These are phyloP conservation scores for Sarocladiaceae sp. DNA, from an alignment of 2,329 filamentous ascomycete species.

Conservation along the genomic window DNA sequence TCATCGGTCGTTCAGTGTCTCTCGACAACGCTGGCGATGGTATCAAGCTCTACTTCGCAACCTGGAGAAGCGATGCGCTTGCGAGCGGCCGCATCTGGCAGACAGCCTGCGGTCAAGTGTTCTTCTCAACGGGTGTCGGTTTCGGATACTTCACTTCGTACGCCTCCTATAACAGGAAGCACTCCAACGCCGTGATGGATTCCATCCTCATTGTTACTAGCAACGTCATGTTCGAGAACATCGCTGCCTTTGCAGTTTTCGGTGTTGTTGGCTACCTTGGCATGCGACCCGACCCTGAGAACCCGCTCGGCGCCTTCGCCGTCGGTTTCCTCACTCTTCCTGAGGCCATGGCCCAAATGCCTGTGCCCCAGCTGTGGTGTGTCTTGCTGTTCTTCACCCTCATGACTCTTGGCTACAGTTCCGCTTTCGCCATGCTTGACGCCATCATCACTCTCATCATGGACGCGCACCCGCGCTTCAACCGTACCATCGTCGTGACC, in stretches of 20 bases:
- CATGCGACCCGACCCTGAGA: slow-evolving; percentile 31
- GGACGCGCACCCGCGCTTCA: slow-evolving; percentile 45
- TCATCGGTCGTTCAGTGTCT: slow-evolving; percentile 49
- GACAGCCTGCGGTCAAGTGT: slow-evolving; percentile 55
- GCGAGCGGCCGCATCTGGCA: slow-evolving; percentile 51
- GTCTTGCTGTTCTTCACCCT: slow-evolving; percentile 55
- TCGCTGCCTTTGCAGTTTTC: slow-evolving; percentile 44
- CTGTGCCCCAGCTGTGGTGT: slow-evolving; percentile 54
- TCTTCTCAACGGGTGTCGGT: slow-evolving; percentile 55
- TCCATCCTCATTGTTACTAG: slow-evolving; percentile 50
- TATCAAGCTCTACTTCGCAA: slow-evolving; percentile 41
- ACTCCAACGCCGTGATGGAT: slow-evolving; percentile 57
- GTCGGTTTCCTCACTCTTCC: slow-evolving; percentile 57
- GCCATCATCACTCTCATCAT: slow-evolving; percentile 49
- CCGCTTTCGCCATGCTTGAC: slow-evolving; percentile 56
- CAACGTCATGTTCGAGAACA: slow-evolving; percentile 54
- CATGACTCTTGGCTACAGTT: slow-evolving; percentile 53
- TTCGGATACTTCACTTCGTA: slow-evolving; percentile 58
- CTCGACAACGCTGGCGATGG: slow-evolving; percentile 50
- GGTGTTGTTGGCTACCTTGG: slow-evolving; percentile 49
- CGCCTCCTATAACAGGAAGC: slow-evolving; percentile 53
- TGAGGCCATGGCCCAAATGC: slow-evolving; percentile 52
- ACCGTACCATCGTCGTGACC: slow-evolving; percentile 45
- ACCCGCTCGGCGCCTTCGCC: slow-evolving; percentile 47
- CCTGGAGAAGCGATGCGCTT: slow-evolving; percentile 45